These are phyloP conservation scores for Penicillium ucsense DNA, from an alignment of 495 filamentous ascomycete genomes.

Conservation along the genomic window DNA sequence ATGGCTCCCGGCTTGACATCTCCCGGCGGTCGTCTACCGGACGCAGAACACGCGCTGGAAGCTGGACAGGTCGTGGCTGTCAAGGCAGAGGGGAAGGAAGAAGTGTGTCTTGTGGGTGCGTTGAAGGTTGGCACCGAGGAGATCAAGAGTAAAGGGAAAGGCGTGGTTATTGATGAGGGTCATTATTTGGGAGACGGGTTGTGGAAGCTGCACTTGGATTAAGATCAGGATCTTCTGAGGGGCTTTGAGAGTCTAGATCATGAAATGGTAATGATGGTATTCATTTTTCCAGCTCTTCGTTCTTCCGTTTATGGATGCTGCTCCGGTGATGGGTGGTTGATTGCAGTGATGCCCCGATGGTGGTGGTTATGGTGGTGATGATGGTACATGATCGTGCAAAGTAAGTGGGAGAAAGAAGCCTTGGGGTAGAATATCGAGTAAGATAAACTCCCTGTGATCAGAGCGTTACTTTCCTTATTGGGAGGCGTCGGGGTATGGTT, in stretches of 20 bases:
- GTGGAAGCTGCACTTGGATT: slow-evolving; percentile 73
- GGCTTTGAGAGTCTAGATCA: background rate
- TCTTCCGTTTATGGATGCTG: background rate
- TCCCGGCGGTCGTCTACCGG: slow-evolving; percentile 67
- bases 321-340: too few relatives aligned
- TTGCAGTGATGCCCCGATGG: too few relatives aligned
- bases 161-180: slow-evolving; percentile 80
- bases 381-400: too few relatives aligned
- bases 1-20: slow-evolving; percentile 92
- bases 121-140: slow-evolving; percentile 84
- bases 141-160: slow-evolving; percentile 87
- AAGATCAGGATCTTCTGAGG: background rate
- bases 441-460: too few relatives aligned
- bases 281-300: background rate
- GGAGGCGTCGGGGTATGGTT: too few relatives aligned
- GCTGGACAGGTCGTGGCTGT: slow-evolving; percentile 77
- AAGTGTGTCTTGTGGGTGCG: slow-evolving; percentile 80
- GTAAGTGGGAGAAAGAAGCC: too few relatives aligned
- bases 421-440: too few relatives aligned
- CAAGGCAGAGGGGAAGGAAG: slow-evolving; percentile 85
- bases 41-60: slow-evolving; percentile 44
- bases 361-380: too few relatives aligned
- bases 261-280: background rate
- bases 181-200: slow-evolving; percentile 94
- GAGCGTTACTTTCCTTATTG: too few relatives aligned